phyloP scores from a whole-genome alignment of 345 rosid species.

The Populus alba region DNA sequence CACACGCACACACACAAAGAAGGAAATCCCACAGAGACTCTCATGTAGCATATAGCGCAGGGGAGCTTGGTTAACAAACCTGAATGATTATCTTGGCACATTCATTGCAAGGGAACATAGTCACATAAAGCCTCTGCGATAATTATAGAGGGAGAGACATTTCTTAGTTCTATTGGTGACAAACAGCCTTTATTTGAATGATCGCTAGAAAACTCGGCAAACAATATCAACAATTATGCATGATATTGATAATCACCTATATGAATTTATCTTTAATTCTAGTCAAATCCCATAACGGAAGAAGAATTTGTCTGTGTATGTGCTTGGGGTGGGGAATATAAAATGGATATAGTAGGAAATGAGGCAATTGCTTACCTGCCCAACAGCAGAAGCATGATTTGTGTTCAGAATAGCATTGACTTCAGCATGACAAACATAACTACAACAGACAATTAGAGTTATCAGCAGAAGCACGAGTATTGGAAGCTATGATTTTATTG shows the following conservation, averaged over 20 bases:
- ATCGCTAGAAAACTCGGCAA: not conserved
- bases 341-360: constrained; percentile 3
- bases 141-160: constrained; percentile 8
- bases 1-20: not conserved
- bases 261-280: not conserved
- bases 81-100: constrained; percentile 97
- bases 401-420: constrained; percentile 93
- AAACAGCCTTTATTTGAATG: not conserved
- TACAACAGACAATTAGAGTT: constrained; percentile 24
- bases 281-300: not conserved
- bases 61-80: constrained; percentile 40
- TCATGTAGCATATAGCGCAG: constrained; percentile 1
- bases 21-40: not conserved
- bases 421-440: constrained; percentile 98
- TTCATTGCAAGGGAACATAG: constrained; percentile 99
- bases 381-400: constrained; percentile 86
- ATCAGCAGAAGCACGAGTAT: constrained; percentile 2
- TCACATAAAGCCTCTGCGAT: constrained; percentile 91
- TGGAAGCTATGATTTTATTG: not conserved
- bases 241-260: not conserved
- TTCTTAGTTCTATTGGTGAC: constrained; percentile 4
- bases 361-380: constrained; percentile 51
- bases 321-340: not conserved
- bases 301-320: not conserved
- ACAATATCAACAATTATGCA: not conserved